Conservation (phyloP, 1,284 basidiomycete species). For the Moniliella sp. region DNA sequence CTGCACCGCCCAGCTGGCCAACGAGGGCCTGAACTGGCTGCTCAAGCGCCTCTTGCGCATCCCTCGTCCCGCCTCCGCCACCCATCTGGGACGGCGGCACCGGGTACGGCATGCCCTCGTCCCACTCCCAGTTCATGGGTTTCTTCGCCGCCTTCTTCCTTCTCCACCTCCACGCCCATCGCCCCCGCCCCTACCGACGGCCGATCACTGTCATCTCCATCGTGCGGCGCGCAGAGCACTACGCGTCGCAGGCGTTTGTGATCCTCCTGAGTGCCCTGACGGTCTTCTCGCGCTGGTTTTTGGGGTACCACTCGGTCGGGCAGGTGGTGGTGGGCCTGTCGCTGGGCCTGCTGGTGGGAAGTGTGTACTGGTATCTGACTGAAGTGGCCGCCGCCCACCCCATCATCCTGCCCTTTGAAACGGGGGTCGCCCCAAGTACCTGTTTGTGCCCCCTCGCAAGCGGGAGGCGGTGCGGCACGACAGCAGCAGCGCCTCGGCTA, state of each 20-base stretch:
- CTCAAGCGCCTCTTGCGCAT: conserved; percentile 51
- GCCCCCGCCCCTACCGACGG: conserved; percentile 41
- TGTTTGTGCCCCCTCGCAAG: conserved; percentile 4
- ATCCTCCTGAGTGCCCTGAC: conserved; percentile 44
- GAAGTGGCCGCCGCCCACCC: conserved; percentile 41
- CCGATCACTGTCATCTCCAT: conserved; percentile 9
- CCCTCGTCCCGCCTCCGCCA: conserved; percentile 48
- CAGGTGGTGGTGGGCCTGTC: conserved; percentile 54
- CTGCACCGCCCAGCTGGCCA: conserved; percentile 56
- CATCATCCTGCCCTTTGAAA: neutral
- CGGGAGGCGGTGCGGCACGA: neutral
- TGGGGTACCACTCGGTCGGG: conserved; percentile 49
- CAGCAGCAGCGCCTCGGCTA: no score
- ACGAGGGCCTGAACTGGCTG: conserved; percentile 50
- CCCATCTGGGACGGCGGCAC: conserved; percentile 47
- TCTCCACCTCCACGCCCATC: conserved; percentile 50
- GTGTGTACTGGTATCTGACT: conserved; percentile 42
- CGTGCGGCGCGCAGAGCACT: conserved; percentile 12
- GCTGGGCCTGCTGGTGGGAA: conserved; percentile 47
- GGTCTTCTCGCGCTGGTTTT: conserved; percentile 58
- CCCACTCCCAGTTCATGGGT: conserved; percentile 69
- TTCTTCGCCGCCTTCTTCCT: conserved; percentile 58
- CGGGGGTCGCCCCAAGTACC: conserved; percentile 2
- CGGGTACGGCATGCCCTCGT: conserved; percentile 68
- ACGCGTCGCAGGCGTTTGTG: conserved; percentile 41